phyloP scores from a whole-genome alignment of 495 filamentous ascomycete genomes.

The Aspergillus coremiiformis region DNA sequence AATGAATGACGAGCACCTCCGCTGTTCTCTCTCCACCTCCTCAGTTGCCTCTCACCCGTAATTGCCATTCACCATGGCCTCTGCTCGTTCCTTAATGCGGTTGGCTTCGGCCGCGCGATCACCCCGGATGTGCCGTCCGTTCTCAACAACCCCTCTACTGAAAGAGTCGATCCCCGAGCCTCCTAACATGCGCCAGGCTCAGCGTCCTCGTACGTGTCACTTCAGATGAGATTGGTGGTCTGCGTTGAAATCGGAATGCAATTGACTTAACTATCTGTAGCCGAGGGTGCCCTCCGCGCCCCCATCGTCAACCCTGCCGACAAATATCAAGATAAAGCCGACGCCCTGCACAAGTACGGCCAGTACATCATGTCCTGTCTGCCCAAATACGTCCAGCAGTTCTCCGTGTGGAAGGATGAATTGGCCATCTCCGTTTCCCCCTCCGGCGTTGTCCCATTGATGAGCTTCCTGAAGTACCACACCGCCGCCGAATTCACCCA shows the following conservation, averaged over 20 bases:
- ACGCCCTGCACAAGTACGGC: conserved; percentile 84
- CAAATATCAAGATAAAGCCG: conserved; percentile 78
- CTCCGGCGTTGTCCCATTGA: conserved; percentile 77
- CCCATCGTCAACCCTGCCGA: conserved; percentile 88
- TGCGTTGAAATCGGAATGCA: not conserved
- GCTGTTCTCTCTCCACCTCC: conserved; percentile 16
- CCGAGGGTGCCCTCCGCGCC: conserved; percentile 57
- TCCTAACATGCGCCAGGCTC: conserved; percentile 62
- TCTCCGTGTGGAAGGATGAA: conserved; percentile 99
- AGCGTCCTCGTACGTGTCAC: conserved; percentile 50
- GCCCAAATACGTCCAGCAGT: conserved; percentile 97
- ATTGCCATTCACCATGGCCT: conserved; percentile 34
- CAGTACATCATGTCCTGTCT: conserved; percentile 94
- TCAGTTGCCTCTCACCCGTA: conserved; percentile 11
- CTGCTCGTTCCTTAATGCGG: conserved; percentile 58
- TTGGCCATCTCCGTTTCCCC: conserved; percentile 89
- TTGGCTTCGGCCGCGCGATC: conserved; percentile 53
- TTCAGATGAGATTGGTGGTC: not conserved
- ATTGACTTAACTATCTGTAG: conserved; percentile 31
- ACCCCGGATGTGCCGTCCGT: conserved; percentile 44
- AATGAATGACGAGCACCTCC: conserved; percentile 4
- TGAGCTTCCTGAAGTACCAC: conserved; percentile 95
- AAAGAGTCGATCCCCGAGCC: conserved; percentile 42
- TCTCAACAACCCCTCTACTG: conserved; percentile 50
- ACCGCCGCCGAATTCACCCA: conserved; percentile 95